Conservation (phyloP, 208 protist genomes). For the Crithidia brevicula region DNA sequence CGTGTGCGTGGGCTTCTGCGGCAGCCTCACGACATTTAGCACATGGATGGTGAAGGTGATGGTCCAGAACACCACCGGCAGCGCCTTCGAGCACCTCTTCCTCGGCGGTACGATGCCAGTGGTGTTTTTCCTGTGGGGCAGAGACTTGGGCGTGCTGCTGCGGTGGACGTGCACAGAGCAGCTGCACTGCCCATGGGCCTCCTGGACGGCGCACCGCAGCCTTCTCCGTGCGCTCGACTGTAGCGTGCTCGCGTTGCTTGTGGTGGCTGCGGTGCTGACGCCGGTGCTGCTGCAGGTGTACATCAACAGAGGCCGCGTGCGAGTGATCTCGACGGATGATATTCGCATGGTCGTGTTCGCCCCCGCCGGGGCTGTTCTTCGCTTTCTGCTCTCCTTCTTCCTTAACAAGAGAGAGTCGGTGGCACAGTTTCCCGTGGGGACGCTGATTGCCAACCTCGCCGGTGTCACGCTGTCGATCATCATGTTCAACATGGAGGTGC, state of each 20-base stretch:
- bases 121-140: slow-evolving; percentile 52
- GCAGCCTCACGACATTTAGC: slow-evolving; percentile 62
- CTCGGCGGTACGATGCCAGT: slow-evolving; percentile 58
- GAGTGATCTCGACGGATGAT: slow-evolving; percentile 23
- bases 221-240: slow-evolving; percentile 27
- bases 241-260: slow-evolving; percentile 28
- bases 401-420: slow-evolving; percentile 45
- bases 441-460: slow-evolving; percentile 45
- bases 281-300: slow-evolving; percentile 47
- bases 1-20: slow-evolving; percentile 61
- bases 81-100: slow-evolving; percentile 51
- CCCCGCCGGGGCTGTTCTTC: slow-evolving; percentile 48
- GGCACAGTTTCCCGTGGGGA: slow-evolving; percentile 53
- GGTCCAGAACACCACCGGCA: slow-evolving; percentile 30
- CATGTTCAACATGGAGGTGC: slow-evolving; percentile 31
- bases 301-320: slow-evolving; percentile 28
- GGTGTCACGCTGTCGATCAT: slow-evolving; percentile 39
- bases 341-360: slow-evolving; percentile 45
- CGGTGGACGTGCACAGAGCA: slow-evolving; percentile 16
- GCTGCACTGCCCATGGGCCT: slow-evolving; percentile 11
- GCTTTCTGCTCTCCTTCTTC: slow-evolving; percentile 44
- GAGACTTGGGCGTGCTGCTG: slow-evolving; percentile 29
- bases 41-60: slow-evolving; percentile 56
- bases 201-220: slow-evolving; percentile 19
- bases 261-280: slow-evolving; percentile 36